Percentiles rank a stretch among this genome's conserved stretches.
These are phyloP conservation scores for Vitis hybrid DNA, from an alignment of 177 flowering plant genomes.

Conservation along the genomic window DNA sequence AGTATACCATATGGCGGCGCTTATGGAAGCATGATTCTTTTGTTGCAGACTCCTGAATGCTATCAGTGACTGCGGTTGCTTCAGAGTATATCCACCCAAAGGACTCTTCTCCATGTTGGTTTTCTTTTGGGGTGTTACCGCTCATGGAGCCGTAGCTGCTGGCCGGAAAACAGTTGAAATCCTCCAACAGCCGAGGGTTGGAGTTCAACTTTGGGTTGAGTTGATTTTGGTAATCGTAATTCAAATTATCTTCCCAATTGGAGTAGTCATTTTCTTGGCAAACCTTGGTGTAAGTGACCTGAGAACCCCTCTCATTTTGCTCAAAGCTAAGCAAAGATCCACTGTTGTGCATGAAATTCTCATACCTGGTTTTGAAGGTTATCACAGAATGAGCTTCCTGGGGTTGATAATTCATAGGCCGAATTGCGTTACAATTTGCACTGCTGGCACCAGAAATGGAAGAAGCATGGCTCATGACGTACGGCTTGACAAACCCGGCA, in stretches of 20 bases:
- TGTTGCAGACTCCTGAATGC: constrained; percentile 26
- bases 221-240: constrained; percentile 14
- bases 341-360: constrained; percentile 15
- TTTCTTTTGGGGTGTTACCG: constrained; percentile 10
- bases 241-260: constrained; percentile 28
- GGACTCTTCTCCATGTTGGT: constrained; percentile 20
- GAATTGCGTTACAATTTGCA: constrained; percentile 13
- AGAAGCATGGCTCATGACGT: constrained; percentile 23
- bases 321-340: constrained; percentile 53
- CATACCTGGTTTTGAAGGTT: constrained; percentile 35
- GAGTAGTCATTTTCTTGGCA: constrained; percentile 23
- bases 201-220: constrained; percentile 10
- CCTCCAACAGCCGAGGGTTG: constrained; percentile 24
- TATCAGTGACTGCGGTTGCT: constrained; percentile 17
- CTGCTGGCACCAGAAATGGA: constrained; percentile 33
- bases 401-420: constrained; percentile 5
- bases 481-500: constrained; percentile 12
- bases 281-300: not conserved
- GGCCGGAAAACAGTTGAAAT: constrained; percentile 33
- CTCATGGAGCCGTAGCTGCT: constrained; percentile 13
- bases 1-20: constrained; percentile 48
- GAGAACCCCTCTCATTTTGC: constrained; percentile 14
- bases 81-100: constrained; percentile 47
- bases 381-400: constrained; percentile 41
- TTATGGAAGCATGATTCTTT: constrained; percentile 33